phyloP scores from a whole-genome alignment of 176 grass and related monocot species.

The Oryza meyeriana region DNA sequence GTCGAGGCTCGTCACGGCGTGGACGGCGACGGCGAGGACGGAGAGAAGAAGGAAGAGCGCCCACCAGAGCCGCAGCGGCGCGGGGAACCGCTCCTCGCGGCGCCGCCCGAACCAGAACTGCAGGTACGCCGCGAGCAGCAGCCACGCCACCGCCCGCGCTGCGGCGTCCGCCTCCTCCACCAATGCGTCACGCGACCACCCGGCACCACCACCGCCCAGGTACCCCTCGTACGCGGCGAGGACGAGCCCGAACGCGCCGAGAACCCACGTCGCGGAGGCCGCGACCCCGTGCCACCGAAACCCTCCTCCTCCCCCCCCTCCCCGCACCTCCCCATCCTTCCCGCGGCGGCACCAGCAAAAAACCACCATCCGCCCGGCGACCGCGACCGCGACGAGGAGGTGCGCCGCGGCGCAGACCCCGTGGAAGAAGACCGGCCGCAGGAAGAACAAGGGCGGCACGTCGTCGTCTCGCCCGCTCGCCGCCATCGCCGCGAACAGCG shows the following conservation, averaged over 20 bases:
- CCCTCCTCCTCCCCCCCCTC: not conserved
- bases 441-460: not conserved
- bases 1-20: slow-evolving; percentile 26
- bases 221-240: slow-evolving; percentile 34
- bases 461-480: not conserved
- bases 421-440: slow-evolving; percentile 20
- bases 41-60: slow-evolving; percentile 61
- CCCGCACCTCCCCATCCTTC: not conserved
- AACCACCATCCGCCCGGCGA: slow-evolving; percentile 24
- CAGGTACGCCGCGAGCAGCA: slow-evolving; percentile 57
- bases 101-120: slow-evolving; percentile 32
- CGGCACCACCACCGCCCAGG: not conserved
- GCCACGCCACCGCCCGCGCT: slow-evolving; percentile 46
- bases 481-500: slow-evolving; percentile 4
- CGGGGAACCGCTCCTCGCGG: slow-evolving; percentile 47
- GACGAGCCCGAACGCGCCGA: slow-evolving; percentile 27
- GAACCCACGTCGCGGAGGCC: slow-evolving; percentile 21
- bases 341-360: not conserved
- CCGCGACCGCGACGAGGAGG: slow-evolving; percentile 34
- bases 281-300: slow-evolving; percentile 32
- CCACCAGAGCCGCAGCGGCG: slow-evolving; percentile 60
- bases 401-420: slow-evolving; percentile 1
- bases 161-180: slow-evolving; percentile 30
- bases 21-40: slow-evolving; percentile 3
- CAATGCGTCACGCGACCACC: slow-evolving; percentile 35